Evolutionary conservation across 495 filamentous ascomycete genomes (phyloP).

Genomic region (Pseudotulostoma volvatum): DNA sequence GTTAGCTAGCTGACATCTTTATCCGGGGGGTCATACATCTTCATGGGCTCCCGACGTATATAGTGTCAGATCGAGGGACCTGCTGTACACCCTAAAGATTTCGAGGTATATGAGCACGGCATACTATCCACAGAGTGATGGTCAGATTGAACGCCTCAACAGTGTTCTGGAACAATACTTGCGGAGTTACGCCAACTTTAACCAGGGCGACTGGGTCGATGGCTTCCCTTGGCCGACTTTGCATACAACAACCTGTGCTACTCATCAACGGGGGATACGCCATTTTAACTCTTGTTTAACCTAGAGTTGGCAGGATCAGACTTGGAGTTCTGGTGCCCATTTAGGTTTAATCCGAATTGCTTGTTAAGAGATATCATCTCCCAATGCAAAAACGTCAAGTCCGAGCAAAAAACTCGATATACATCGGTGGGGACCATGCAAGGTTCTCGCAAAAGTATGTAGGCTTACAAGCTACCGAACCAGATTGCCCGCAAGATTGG

Average conservation of each 20-base stretch:
- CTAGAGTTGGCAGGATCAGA: background rate
- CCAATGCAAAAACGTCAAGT: background rate
- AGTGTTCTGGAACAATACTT: slow-evolving; percentile 11
- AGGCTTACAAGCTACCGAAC: too few species aligned
- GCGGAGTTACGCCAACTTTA: slow-evolving; percentile 11
- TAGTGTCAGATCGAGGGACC: background rate
- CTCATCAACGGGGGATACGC: slow-evolving; percentile 11
- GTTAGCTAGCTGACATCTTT: too few species aligned
- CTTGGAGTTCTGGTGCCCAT: background rate
- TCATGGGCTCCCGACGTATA: too few species aligned
- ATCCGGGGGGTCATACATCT: too few species aligned
- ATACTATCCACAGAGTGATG: slow-evolving; percentile 15
- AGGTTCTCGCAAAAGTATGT: background rate
- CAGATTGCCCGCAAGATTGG: too few species aligned
- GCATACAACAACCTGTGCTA: too few species aligned
- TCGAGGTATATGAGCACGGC: slow-evolving; percentile 5
- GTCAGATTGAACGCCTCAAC: slow-evolving; percentile 14
- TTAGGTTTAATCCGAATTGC: background rate
- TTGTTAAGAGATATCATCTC: background rate
- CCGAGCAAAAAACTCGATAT: background rate
- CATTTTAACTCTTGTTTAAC: background rate
- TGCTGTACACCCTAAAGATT: background rate
- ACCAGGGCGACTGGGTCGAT: slow-evolving; percentile 14
- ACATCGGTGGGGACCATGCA: background rate
- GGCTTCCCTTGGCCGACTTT: slow-evolving; percentile 13